Percentiles rank a stretch among this genome's conserved stretches.
These are phyloP conservation scores for Mortierella sp. DNA, from an alignment of 371 early-diverging fungal species.

Conservation along the genomic window DNA sequence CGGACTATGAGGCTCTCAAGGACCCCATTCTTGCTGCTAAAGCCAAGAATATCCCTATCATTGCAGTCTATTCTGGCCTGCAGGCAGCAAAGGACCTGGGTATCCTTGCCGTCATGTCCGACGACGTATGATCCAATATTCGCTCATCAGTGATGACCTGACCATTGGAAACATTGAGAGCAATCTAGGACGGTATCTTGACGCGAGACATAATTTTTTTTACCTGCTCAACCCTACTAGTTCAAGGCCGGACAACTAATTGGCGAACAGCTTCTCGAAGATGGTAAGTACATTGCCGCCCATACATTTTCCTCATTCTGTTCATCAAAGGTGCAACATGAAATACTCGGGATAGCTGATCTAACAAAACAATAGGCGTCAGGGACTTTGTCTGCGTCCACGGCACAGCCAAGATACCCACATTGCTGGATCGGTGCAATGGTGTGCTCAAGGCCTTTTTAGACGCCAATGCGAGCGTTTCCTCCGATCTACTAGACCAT, in stretches of 20 bases:
- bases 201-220: too few species aligned
- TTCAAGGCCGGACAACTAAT: slow-evolving; percentile 31
- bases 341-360: too few species aligned
- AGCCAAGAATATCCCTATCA: slow-evolving; percentile 28
- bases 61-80: slow-evolving; percentile 34
- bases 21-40: slow-evolving; percentile 19
- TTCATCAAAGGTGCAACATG: too few species aligned
- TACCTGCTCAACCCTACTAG: neutral
- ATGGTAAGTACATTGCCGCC: slow-evolving; percentile 18
- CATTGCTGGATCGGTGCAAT: slow-evolving; percentile 34
- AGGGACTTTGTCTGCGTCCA: slow-evolving; percentile 45
- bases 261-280: slow-evolving; percentile 27
- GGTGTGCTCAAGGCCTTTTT: slow-evolving; percentile 32
- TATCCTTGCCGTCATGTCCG: slow-evolving; percentile 44
- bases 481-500: slow-evolving; percentile 26
- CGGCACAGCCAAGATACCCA: slow-evolving; percentile 7
- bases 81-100: slow-evolving; percentile 28
- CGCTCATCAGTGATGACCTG: neutral
- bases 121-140: slow-evolving; percentile 27
- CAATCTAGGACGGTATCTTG: too few species aligned
- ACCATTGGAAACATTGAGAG: neutral
- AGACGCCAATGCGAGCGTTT: neutral
- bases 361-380: slow-evolving; percentile 20
- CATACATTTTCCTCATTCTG: neutral
- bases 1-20: slow-evolving; percentile 20